Base-by-base conservation (phyloP, 2,329 filamentous ascomycete genomes). In the Apiospora marii region DNA sequence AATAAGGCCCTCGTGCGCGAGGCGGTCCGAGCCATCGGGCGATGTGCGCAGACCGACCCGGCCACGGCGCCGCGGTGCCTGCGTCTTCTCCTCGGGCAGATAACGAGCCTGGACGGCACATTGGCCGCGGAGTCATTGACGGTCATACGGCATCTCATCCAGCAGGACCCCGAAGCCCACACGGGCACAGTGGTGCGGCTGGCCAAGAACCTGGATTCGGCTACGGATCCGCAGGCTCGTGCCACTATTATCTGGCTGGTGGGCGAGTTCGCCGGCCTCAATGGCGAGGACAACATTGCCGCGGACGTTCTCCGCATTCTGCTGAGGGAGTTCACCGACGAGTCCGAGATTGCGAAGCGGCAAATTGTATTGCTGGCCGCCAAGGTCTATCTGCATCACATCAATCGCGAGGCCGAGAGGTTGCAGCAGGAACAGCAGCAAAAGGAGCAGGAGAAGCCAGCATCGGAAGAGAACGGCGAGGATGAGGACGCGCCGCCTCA, bases 181-280 rank as follows among this genome's bases (percentile, higher is more conserved):
- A 88, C 91, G 14, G 92, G 92, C 58, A 99, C 96, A 0, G 95
- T 98, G 1, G 90, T 98, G 46, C 90, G 94, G 67, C 85, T 99
- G 68, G 96, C 96, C 7, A 96, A 95, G 82, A 95, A 98, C 74
- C 89, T 99, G 2, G 96, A 98, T 79, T 93, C 92, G 4, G 94
- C 95, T 1, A 94, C 93, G 0, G 95, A 96, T 74, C 92, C 96
- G 1, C 92, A 95, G 74, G 96, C 96, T 4, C 89, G 96, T 76
- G 96, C 96, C 3, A 98, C 94, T 69, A 98, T 99, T 75, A 93
- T 99, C 77, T 99, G 96, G 96, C 90, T 99, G 0, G 95, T 98
- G 0, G 96, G 96, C 67, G 96, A 99, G 82, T 98, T 97, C 78
- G 91, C 96, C 0, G 94, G 94, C 0, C 83, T 93, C 3, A 91